Evolutionary conservation across 129 eudicot genomes (phyloP).

Genomic region (Heracleum sosnowskyi): DNA sequence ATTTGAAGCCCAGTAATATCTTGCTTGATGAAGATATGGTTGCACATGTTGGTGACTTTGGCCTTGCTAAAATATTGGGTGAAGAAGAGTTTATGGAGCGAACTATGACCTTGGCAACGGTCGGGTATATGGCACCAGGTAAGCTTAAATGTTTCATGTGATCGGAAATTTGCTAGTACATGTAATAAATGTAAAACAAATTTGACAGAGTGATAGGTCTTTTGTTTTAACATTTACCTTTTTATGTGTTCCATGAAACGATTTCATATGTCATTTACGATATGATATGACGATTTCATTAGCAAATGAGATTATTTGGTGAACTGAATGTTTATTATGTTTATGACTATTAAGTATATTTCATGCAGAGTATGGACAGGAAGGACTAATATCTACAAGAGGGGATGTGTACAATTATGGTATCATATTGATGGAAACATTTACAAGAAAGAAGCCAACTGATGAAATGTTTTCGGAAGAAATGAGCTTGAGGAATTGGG

Average conservation of each 20-base stretch:
- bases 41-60: constrained; percentile 49
- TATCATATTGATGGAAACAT: constrained; percentile 23
- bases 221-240: no score
- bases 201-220: no score
- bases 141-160: background rate
- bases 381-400: constrained; percentile 22
- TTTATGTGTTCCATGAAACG: no score
- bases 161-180: background rate
- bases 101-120: constrained; percentile 43
- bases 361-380: constrained; percentile 30
- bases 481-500: constrained; percentile 22
- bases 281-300: no score
- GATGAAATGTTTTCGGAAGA: constrained; percentile 16
- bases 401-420: constrained; percentile 33
- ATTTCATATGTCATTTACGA: no score
- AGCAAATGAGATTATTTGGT: no score
- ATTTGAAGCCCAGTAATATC: constrained; percentile 43
- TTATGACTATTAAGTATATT: no score
- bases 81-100: constrained; percentile 14
- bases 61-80: constrained; percentile 32
- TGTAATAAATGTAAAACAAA: no score
- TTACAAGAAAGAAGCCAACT: constrained; percentile 23
- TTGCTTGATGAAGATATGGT: constrained; percentile 44
- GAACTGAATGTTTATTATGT: no score
- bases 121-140: constrained; percentile 68